A percentile compares a stretch with the other conserved stretches of the same genome.
These are phyloP conservation scores for Cochlearia excelsa DNA, from an alignment of 345 rosid genomes.

Conservation along the genomic window DNA sequence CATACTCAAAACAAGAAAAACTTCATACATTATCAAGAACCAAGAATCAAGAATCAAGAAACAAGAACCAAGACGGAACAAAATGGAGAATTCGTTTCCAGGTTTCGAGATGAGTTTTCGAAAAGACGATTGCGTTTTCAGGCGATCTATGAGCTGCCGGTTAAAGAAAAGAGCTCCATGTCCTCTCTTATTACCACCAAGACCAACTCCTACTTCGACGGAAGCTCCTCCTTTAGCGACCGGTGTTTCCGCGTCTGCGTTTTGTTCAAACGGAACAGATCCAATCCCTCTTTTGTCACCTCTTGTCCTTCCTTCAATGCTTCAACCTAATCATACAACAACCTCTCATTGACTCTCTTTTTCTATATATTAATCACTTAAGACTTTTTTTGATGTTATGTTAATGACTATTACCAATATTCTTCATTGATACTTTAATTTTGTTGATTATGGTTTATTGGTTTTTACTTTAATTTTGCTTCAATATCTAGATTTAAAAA, in stretches of 20 bases:
- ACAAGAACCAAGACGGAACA: neutral
- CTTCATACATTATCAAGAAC: constrained; percentile 5
- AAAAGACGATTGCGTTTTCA: constrained; percentile 50
- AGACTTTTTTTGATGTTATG: neutral
- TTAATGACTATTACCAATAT: constrained; percentile 19
- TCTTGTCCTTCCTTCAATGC: constrained; percentile 61
- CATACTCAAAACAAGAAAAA: neutral
- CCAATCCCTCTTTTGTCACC: constrained; percentile 81
- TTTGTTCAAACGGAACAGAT: constrained; percentile 45
- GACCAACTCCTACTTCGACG: constrained; percentile 24
- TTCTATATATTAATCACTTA: constrained; percentile 1
- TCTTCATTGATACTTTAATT: constrained; percentile 2
- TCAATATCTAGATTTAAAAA: constrained; percentile 8
- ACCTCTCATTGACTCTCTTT: constrained; percentile 25
- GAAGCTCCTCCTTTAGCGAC: neutral
- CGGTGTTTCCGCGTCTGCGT: constrained; percentile 32
- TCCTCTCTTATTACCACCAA: constrained; percentile 51
- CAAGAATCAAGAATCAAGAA: neutral
- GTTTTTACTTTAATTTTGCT: neutral
- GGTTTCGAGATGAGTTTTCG: constrained; percentile 55
- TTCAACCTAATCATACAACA: constrained; percentile 34
- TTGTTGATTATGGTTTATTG: neutral
- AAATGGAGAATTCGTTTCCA: constrained; percentile 58
- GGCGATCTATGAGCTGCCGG: constrained; percentile 49
- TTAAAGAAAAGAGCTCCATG: constrained; percentile 62